Percentiles rank a stretch among this genome's conserved stretches.
These are phyloP conservation scores for Colletotrichum tofieldiae DNA, from an alignment of 2,329 filamentous ascomycete species.

Conservation along the genomic window DNA sequence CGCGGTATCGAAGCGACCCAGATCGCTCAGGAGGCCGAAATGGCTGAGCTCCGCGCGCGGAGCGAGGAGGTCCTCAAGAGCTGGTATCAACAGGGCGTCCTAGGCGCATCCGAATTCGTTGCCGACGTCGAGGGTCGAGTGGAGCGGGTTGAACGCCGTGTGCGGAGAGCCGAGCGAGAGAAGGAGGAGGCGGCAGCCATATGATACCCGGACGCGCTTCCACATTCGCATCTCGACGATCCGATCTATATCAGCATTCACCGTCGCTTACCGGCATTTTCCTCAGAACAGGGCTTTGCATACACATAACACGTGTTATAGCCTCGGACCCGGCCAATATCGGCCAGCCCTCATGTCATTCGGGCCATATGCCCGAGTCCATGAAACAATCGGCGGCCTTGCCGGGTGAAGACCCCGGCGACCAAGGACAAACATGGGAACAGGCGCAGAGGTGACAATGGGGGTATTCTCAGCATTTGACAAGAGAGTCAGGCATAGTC, in stretches of 20 bases:
- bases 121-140: constrained; percentile 80
- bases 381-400: constrained; percentile 26
- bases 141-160: constrained; percentile 74
- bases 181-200: constrained; percentile 60
- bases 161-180: constrained; percentile 76
- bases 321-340: not conserved
- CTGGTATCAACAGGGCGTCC: constrained; percentile 83
- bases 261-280: not conserved
- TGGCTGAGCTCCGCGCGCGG: constrained; percentile 73
- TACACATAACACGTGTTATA: constrained; percentile 9
- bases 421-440: not conserved
- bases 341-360: not conserved
- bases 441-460: not conserved
- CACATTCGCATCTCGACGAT: not conserved
- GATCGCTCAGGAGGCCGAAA: constrained; percentile 72
- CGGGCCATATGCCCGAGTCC: not conserved
- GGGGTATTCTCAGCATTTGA: not conserved
- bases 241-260: not conserved
- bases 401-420: not conserved
- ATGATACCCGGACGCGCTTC: constrained; percentile 6
- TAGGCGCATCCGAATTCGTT: constrained; percentile 78
- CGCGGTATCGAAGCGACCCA: constrained; percentile 74
- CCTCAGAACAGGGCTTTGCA: not conserved
- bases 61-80: constrained; percentile 75
- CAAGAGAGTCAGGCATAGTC: not conserved